These are phyloP conservation scores for Beauveria medogensis DNA, from an alignment of 2,329 filamentous ascomycete species.

Conservation along the genomic window DNA sequence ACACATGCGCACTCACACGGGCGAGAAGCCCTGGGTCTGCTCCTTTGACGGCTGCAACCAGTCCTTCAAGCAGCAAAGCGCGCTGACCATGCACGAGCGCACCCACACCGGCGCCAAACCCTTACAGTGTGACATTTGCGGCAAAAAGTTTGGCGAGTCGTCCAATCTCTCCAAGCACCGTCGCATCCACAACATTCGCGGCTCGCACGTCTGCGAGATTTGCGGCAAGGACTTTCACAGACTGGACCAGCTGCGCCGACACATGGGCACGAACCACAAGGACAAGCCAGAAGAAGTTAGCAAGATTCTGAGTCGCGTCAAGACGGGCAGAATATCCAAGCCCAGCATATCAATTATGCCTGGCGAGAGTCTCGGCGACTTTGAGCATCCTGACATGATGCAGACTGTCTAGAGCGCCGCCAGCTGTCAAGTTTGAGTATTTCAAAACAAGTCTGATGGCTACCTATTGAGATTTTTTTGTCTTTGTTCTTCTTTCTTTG, in stretches of 20 bases:
- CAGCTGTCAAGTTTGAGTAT: background rate
- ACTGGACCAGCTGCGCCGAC: constrained; percentile 52
- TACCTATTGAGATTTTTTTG: background rate
- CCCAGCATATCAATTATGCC: background rate
- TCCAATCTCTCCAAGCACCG: constrained; percentile 60
- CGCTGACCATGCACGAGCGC: constrained; percentile 59
- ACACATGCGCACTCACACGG: constrained; percentile 59
- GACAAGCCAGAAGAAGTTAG: constrained; percentile 18
- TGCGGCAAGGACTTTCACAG: constrained; percentile 53
- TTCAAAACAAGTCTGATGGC: background rate
- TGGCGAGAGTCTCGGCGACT: background rate
- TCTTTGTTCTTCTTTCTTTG: background rate
- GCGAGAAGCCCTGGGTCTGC: constrained; percentile 56
- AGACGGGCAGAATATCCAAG: constrained; percentile 10
- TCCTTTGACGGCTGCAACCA: constrained; percentile 41
- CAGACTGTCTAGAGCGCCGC: background rate
- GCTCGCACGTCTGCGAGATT: constrained; percentile 41
- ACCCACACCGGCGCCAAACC: constrained; percentile 60
- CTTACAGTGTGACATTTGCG: constrained; percentile 49
- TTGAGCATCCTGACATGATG: constrained; percentile 3
- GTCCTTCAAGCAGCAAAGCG: constrained; percentile 59
- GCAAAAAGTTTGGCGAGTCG: constrained; percentile 54
- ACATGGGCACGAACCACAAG: constrained; percentile 32
- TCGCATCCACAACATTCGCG: constrained; percentile 49
- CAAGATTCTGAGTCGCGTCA: constrained; percentile 12